Percentiles rank a stretch among this genome's conserved stretches.
Conservation (phyloP, 306 rosid genomes). For the Ammopiptanthus mongolicus region DNA sequence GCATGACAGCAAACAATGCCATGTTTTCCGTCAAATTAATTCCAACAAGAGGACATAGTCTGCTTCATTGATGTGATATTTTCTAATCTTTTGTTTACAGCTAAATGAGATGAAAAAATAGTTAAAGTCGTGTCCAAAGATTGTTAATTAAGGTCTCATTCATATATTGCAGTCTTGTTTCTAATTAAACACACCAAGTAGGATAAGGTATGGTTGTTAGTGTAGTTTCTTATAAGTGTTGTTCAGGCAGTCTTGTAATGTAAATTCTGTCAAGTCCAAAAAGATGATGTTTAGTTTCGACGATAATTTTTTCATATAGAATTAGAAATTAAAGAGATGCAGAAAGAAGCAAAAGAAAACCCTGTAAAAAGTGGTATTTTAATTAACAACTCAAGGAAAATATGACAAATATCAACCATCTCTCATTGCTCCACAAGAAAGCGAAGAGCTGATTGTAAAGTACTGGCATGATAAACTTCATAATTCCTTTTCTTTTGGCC, state of each 20-base stretch:
- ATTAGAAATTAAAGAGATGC: conserved; percentile 4
- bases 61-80: conserved; percentile 1
- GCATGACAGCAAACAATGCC: not conserved
- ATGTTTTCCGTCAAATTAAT: not conserved
- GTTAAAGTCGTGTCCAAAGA: not conserved
- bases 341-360: not conserved
- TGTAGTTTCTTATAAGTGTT: not conserved
- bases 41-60: not conserved
- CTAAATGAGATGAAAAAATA: not conserved
- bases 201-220: not conserved
- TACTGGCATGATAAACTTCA: not conserved
- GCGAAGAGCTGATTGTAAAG: not conserved
- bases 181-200: not conserved
- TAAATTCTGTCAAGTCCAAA: not conserved
- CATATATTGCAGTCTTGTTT: not conserved
- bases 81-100: not conserved
- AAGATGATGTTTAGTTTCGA: not conserved
- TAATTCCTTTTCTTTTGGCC: not conserved
- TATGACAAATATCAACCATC: not conserved
- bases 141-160: not conserved
- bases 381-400: not conserved
- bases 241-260: not conserved
- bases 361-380: not conserved
- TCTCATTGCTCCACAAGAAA: conserved; percentile 5
- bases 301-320: not conserved